Evolutionary conservation across 306 rosid species (phyloP).

Genomic region (Medicago truncatula): MtrunA17r5.0-ANR NC_053049.1:5211501-5212000

Average conservation of each 20-base stretch:
- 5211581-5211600: slow-evolving; percentile 34
- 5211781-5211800: neutral
- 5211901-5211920: neutral
- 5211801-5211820: neutral
- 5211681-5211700: slow-evolving; percentile 2
- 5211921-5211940: neutral
- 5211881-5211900: neutral
- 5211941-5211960: neutral
- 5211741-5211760: slow-evolving; percentile 43
- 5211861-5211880: neutral
- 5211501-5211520: slow-evolving; percentile 42
- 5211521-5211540: slow-evolving; percentile 40
- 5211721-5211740: slow-evolving; percentile 85
- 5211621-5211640: neutral
- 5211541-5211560: slow-evolving; percentile 36
- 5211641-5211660: too few relatives aligned
- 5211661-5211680: neutral
- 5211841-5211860: neutral
- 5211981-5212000: slow-evolving; percentile 2
- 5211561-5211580: slow-evolving; percentile 36
- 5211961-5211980: slow-evolving; percentile 3
- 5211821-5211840: slow-evolving; percentile 9
- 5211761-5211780: too few relatives aligned
- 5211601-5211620: slow-evolving; percentile 26
- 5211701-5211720: slow-evolving; percentile 53